Evolutionary conservation across 2,329 filamentous ascomycete genomes (phyloP).

Genomic region (Fusarium transvaalense): DNA sequence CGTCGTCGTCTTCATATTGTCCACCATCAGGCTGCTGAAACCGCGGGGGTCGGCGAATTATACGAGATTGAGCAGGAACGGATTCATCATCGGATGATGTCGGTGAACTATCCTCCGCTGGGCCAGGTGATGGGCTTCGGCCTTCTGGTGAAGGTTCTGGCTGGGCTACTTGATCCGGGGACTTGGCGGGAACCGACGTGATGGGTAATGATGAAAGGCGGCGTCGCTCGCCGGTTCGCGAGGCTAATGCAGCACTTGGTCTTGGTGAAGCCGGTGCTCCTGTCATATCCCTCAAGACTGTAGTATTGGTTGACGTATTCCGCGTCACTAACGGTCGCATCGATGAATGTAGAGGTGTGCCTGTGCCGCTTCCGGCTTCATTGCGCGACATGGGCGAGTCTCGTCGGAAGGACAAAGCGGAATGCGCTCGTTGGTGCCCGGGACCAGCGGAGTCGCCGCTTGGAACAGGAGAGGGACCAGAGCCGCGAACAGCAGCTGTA

Average conservation of each 20-base stretch:
- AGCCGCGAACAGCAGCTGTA: conserved; percentile 68
- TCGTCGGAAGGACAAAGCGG: conserved; percentile 68
- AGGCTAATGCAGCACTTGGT: conserved; percentile 36
- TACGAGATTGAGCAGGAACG: conserved; percentile 68
- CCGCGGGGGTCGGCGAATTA: conserved; percentile 70
- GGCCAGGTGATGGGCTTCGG: conserved; percentile 51
- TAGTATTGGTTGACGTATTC: conserved; percentile 62
- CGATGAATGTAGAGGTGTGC: conserved; percentile 59
- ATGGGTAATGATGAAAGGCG: conserved; percentile 62
- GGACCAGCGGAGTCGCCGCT: conserved; percentile 59
- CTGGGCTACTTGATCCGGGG: conserved; percentile 40
- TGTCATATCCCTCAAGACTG: conserved; percentile 54
- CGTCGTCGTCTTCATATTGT: conserved; percentile 64
- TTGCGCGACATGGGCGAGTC: conserved; percentile 67
- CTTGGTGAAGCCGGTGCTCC: conserved; percentile 51
- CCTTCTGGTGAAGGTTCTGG: conserved; percentile 40
- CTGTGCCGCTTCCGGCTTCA: conserved; percentile 59
- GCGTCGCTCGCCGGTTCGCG: conserved; percentile 50
- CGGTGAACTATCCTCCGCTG: conserved; percentile 55
- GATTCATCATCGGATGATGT: conserved; percentile 63
- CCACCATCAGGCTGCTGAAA: conserved; percentile 58
- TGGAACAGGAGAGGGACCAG: conserved; percentile 69
- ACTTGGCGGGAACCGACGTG: conserved; percentile 44
- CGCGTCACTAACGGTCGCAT: conserved; percentile 61
- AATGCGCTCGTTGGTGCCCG: conserved; percentile 60